phyloP scores from a whole-genome alignment of 257 asterid genomes.

The Lavandula angustifolia region DNA sequence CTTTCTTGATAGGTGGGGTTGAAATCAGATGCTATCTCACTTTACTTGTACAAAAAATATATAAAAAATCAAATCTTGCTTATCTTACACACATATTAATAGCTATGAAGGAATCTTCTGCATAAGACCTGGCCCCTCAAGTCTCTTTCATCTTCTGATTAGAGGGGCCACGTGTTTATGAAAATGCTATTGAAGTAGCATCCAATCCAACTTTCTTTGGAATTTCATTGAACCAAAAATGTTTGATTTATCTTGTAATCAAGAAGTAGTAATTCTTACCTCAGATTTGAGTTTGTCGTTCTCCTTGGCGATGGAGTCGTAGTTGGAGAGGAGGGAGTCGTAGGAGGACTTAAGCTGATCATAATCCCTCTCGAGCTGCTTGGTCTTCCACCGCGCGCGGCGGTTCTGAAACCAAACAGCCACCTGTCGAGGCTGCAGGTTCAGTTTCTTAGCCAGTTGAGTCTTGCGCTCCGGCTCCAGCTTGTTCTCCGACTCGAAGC shows the following conservation, averaged over 20 bases:
- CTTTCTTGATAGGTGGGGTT: slow-evolving; percentile 36
- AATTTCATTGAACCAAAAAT: background rate
- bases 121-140: slow-evolving; percentile 38
- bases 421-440: slow-evolving; percentile 96
- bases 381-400: slow-evolving; percentile 99
- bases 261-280: too few species aligned
- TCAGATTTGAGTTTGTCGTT: slow-evolving; percentile 84
- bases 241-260: too few species aligned
- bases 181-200: slow-evolving; percentile 25
- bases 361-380: slow-evolving; percentile 89
- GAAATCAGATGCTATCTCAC: slow-evolving; percentile 35
- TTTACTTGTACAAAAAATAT: slow-evolving; percentile 33
- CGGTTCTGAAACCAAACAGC: slow-evolving; percentile 99
- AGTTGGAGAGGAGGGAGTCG: slow-evolving; percentile 71
- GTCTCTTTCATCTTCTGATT: slow-evolving; percentile 36
- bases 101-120: slow-evolving; percentile 55
- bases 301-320: slow-evolving; percentile 72
- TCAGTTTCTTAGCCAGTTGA: slow-evolving; percentile 88
- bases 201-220: slow-evolving; percentile 19
- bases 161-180: slow-evolving; percentile 32
- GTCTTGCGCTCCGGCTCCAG: slow-evolving; percentile 95
- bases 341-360: slow-evolving; percentile 86
- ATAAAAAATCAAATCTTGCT: slow-evolving; percentile 12
- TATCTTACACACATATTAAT: slow-evolving; percentile 30
- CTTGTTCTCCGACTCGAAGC: slow-evolving; percentile 93